Base-by-base conservation (phyloP, 768 basidiomycete genomes). In the Boletus reticuloceps region DNA sequence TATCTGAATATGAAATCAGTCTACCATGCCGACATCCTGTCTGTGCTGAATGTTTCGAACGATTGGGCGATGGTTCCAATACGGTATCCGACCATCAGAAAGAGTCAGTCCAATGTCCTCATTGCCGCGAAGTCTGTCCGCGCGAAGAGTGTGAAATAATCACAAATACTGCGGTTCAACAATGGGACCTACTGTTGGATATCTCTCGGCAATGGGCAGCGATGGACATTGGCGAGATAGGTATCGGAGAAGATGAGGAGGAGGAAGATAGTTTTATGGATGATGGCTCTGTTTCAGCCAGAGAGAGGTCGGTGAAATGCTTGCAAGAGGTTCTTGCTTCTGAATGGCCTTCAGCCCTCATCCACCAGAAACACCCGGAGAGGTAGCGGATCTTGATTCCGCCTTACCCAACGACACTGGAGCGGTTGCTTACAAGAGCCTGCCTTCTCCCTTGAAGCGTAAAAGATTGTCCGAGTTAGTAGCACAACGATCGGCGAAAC, bases 371-470 rank as follows among this genome's bases (percentile, higher is more conserved):
- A 34, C 38, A 27, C 44, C 19, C 20, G 47, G 29, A 43, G 53
- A 52, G 27, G 31, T 5, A 37, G 47, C 7, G 19, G 54, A 53
- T 50, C 50, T 40, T 50, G 57, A 55, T 25, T 38, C 50, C 48
- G 16, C 53, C 22, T 29, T 46, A 38, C 47, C 36, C 10, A 14
- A 58, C 13, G 43, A 61, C 44, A 45, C 25, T 3, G 20, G 36
- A 32, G 14, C 39, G 50, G 46, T 54, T 44, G 44, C 56, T 51
- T 69, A 64, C 53, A 43, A 51, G 42, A 62, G 19, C 39, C 47
- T 69, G 41, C 37, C 67, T 45, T 66, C 64, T n/a, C 58, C 64
- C 43, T 51, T 51, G 48, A 60, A 64, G 51, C 62, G 59, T 34
- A 42, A 69, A 62, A 59, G 51, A 44, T 55, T 59, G 53, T 11